Evolutionary conservation across 139 green algal genomes (phyloP).

Genomic region (Pseudopediastrum boryanum): DNA sequence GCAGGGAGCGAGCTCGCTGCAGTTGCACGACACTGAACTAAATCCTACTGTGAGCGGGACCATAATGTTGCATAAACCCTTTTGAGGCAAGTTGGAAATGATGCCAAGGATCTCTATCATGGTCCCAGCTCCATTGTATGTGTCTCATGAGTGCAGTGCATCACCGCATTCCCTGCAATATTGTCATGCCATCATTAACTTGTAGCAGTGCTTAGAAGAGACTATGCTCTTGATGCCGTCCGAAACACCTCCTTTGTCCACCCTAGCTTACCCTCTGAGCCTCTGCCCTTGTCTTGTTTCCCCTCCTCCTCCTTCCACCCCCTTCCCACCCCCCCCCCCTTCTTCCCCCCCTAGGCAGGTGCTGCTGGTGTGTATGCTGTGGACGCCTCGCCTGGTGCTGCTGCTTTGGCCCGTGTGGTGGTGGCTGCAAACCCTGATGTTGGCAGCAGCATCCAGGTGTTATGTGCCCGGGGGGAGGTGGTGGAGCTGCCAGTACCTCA

Average conservation of each 20-base stretch:
- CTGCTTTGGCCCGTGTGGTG: slow-evolving; percentile 72
- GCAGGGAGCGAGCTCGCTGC: no score
- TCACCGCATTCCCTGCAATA: background rate
- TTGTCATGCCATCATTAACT: background rate
- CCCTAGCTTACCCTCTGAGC: no score
- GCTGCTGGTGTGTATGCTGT: slow-evolving; percentile 82
- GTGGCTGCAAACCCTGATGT: slow-evolving; percentile 73
- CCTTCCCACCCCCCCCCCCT: no score
- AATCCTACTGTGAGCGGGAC: background rate
- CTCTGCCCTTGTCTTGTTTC: no score
- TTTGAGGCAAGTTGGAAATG: no score
- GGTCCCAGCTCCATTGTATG: background rate
- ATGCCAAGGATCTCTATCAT: background rate
- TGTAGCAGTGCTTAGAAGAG: background rate
- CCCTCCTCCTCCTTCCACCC: no score
- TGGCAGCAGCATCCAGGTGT: slow-evolving; percentile 64
- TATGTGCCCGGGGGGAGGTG: slow-evolving; percentile 76
- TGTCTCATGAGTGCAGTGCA: background rate
- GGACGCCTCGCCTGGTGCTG: slow-evolving; percentile 73
- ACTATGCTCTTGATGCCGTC: no score
- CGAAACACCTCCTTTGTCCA: no score
- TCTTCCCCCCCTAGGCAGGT: slow-evolving; percentile 79
- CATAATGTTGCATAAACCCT: background rate
- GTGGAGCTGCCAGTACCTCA: slow-evolving; percentile 57
- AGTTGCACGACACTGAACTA: no score